These are phyloP conservation scores for Penicillium antarcticum DNA, from an alignment of 495 filamentous ascomycete genomes.

Conservation along the genomic window DNA sequence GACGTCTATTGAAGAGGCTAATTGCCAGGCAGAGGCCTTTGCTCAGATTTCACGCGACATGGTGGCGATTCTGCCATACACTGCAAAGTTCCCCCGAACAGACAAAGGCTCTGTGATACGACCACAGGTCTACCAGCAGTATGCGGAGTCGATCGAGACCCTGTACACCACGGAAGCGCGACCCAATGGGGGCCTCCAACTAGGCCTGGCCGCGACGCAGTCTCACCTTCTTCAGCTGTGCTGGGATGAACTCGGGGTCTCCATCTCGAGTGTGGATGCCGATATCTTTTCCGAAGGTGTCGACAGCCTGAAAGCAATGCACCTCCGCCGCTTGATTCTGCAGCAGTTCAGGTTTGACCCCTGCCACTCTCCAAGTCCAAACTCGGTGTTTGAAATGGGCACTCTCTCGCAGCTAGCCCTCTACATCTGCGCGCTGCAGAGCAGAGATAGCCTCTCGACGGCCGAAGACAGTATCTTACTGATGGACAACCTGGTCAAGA, in stretches of 20 bases:
- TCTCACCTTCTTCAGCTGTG: conserved; percentile 40
- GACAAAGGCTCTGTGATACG: conserved; percentile 58
- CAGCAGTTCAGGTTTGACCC: conserved; percentile 39
- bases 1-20: conserved; percentile 47
- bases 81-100: conserved; percentile 44
- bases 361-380: conserved; percentile 30
- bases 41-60: conserved; percentile 55
- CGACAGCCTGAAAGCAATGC: conserved; percentile 60
- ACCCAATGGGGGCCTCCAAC: conserved; percentile 24
- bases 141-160: conserved; percentile 45
- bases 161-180: conserved; percentile 41
- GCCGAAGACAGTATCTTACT: conserved; percentile 27
- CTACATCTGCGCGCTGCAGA: conserved; percentile 40
- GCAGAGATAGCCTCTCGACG: conserved; percentile 16
- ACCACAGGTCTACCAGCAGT: conserved; percentile 47
- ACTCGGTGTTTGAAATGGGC: conserved; percentile 52
- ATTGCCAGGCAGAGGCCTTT: conserved; percentile 49
- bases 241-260: conserved; percentile 35
- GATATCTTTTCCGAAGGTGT: conserved; percentile 56
- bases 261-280: conserved; percentile 32
- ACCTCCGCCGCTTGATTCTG: conserved; percentile 50
- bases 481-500: conserved; percentile 47
- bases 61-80: conserved; percentile 41
- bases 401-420: conserved; percentile 43
- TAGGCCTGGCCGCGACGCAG: conserved; percentile 38